Evolutionary conservation across 2,329 filamentous ascomycete genomes (phyloP), one percentile per base, ranked within the genome.

Genomic region (Cordyceps cateniannulata): DNA sequence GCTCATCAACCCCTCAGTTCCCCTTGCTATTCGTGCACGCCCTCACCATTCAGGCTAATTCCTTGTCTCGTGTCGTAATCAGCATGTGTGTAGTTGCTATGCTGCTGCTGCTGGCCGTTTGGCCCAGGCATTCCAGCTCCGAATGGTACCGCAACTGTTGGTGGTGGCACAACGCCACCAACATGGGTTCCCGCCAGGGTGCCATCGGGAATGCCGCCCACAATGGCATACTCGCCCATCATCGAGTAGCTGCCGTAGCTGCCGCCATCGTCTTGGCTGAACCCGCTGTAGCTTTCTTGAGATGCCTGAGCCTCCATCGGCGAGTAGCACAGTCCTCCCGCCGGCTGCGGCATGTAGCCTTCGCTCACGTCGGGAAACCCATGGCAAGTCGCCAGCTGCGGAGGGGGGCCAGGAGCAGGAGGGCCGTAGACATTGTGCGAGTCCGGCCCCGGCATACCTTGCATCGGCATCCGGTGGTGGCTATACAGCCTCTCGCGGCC

Each of bases 61-160:
- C 56, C 56, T 20, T 59, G 56, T 9, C 32, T 59, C n/a, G 47
- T 18, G 10, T 51, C 47, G 35, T 59, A 59, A 3, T 50, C 56
- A 4, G 24, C 35, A 16, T 48, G 18, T 14, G 35, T 9, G 18
- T 59, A 51, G 25, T 20, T 16, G 5, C 20, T 29, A 12, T 35
- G 29, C 38, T 42, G 38, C 27, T 38, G 44, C 29, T 50, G 47
- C 44, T 59, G 45, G 18, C 22, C 47, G 3, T 49, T 9, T 22
- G 18, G 18, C n/a, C 32, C 16, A 3, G 47, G 18, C 14, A 59
- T 7, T 10, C 29, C 47, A 22, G 56, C 7, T 20, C 4, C 47
- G n/a, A 25, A 59, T 9, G 32, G 18, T 3, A 51, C 29, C 24
- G 3, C 56, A 35, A 47, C 20, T 35, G 32, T 8, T 58, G 45